Conservation (phyloP, 495 filamentous ascomycete genomes). For the Penicillium pulvis region DNA sequence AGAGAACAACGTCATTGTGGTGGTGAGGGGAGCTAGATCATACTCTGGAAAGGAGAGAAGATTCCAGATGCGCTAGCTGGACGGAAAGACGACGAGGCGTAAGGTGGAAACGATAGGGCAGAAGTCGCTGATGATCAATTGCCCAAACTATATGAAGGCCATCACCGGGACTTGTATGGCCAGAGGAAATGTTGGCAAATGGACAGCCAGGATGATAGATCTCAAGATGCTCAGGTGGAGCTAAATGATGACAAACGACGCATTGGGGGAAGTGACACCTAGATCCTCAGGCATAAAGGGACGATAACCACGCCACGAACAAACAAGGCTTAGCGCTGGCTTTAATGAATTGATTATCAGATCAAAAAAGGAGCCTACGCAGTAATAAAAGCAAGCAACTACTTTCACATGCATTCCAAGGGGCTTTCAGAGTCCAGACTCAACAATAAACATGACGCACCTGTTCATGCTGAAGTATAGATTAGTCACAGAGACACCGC, state of each 20-base stretch:
- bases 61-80: conserved; percentile 4
- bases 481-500: conserved; percentile 26
- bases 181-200: not conserved
- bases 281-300: conserved; percentile 4
- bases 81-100: not conserved
- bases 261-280: conserved; percentile 12
- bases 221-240: conserved; percentile 2
- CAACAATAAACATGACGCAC: too few relatives aligned
- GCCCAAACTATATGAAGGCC: not conserved
- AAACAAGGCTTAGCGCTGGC: conserved; percentile 2
- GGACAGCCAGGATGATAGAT: not conserved
- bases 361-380: not conserved
- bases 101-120: not conserved
- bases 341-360: not conserved
- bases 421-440: too few relatives aligned
- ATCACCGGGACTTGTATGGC: not conserved
- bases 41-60: conserved; percentile 17
- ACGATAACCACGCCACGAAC: not conserved
- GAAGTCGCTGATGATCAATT: not conserved
- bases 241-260: conserved; percentile 17
- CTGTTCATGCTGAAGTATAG: conserved; percentile 4
- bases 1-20: conserved; percentile 31
- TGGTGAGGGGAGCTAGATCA: conserved; percentile 11
- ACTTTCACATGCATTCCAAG: not conserved
- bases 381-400: not conserved